Evolutionary conservation across 768 basidiomycete genomes (phyloP), one percentile per base, ranked within the genome.

Genomic region (Leccinellum albellum): DNA sequence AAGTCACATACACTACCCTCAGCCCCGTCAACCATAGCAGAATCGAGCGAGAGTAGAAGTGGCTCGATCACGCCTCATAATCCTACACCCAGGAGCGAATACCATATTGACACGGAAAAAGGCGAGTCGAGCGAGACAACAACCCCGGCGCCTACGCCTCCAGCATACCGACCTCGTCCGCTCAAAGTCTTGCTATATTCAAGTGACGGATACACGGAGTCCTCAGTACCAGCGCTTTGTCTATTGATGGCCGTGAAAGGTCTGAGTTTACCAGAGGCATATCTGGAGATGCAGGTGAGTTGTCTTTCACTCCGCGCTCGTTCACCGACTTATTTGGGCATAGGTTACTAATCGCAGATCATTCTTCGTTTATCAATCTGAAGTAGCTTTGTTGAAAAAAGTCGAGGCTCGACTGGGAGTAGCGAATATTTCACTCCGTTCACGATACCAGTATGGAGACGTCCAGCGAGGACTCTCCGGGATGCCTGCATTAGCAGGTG

Each of bases 131-230:
- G 46, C 42, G 55, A 55, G 4, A 26, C 20, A 32, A 35, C 45
- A 26, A 58, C 29, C 8, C 55, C 55, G 42, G 49, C 49, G 56
- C 64, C 28, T 40, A 12, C n/a, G 37, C 37, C 37, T 66, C 69
- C 61, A 14, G 26, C 65, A 72, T 54, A 71, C 28, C 82, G 79
- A 58, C 81, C 82, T 28, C 75, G 80, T 29, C 89, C 88, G 6
- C 75, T 86, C 54, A 91, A 91, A 67, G 75, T 94, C 54, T 79
- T 94, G 59, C 70, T 94, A 28, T 90, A 92, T 71, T 89, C 87
- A 17, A 82, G 87, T 17, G 93, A 95, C 69, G 93, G 91, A 50
- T 94, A 96, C 75, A 98, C 96, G 23, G 95, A 98, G 72, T 89
- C 91, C 10, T 89, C 88, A 24, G 85, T 95, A 6, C 85, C 93